phyloP scores from a whole-genome alignment of 176 grass and related monocot species.

The Aegilops bicornis region DNA sequence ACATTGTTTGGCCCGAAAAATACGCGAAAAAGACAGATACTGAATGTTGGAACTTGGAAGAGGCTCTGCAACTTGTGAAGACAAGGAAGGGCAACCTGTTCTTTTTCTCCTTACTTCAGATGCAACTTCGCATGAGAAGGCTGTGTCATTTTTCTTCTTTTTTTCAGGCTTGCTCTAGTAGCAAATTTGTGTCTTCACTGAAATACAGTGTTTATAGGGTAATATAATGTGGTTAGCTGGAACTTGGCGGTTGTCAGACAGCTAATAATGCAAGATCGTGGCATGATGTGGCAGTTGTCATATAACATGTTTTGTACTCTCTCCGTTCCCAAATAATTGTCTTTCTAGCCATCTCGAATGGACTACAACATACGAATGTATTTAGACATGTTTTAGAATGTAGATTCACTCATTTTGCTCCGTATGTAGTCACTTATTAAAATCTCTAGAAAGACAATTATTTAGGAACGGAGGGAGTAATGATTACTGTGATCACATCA shows the following conservation, averaged over 20 bases:
- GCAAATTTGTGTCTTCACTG: constrained; percentile 22
- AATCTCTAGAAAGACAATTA: too few species aligned
- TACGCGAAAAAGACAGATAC: constrained; percentile 3
- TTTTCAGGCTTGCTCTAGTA: constrained; percentile 21
- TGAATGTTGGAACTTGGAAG: neutral
- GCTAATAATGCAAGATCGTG: constrained; percentile 23
- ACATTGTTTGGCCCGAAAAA: constrained; percentile 7
- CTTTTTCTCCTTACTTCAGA: constrained; percentile 4
- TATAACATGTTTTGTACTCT: neutral
- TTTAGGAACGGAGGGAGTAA: too few species aligned
- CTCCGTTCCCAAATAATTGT: too few species aligned
- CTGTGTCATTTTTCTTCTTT: constrained; percentile 7
- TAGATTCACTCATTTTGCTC: too few species aligned
- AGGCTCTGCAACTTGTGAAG: constrained; percentile 34
- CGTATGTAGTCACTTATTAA: too few species aligned
- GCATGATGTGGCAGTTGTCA: neutral
- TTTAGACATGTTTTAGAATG: too few species aligned
- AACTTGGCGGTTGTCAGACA: neutral
- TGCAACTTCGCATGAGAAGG: neutral
- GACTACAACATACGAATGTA: too few species aligned
- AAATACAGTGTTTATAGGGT: neutral
- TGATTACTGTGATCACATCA: neutral
- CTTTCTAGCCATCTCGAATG: too few species aligned
- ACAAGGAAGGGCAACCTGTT: constrained; percentile 19
- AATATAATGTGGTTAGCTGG: neutral